A percentile compares a stretch with the other conserved stretches of the same genome.
Evolutionary conservation across 176 grass and related monocot genomes (phyloP).

Genomic region (Oryza glaberrima): DNA sequence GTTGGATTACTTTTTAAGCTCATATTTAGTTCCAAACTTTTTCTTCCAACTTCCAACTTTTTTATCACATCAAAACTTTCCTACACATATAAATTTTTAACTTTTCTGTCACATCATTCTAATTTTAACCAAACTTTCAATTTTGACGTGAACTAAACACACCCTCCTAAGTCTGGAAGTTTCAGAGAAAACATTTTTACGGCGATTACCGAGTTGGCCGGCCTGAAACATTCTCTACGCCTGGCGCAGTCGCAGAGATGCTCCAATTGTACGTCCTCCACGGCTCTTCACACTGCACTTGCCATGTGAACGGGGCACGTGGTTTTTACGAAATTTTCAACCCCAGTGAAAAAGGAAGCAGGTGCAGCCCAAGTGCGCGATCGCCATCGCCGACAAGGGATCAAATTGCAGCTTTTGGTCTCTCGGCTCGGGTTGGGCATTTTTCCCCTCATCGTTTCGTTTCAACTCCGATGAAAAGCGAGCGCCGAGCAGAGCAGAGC

Average conservation of each 20-base stretch:
- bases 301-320: slow-evolving; percentile 33
- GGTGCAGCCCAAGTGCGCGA: not conserved
- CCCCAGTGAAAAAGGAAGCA: slow-evolving; percentile 17
- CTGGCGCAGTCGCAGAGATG: too few relatives aligned
- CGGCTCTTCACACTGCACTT: not conserved
- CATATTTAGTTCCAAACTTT: too few relatives aligned
- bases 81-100: too few relatives aligned
- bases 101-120: too few relatives aligned
- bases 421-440: not conserved
- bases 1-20: too few relatives aligned
- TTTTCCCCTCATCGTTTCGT: slow-evolving; percentile 9
- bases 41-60: too few relatives aligned
- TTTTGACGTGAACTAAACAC: too few relatives aligned
- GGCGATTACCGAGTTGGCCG: not conserved
- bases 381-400: slow-evolving; percentile 26
- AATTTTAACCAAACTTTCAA: too few relatives aligned
- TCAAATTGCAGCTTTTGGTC: not conserved
- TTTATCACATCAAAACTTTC: too few relatives aligned
- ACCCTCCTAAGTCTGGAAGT: too few relatives aligned
- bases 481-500: not conserved
- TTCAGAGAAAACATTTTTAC: not conserved
- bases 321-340: slow-evolving; percentile 6
- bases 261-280: not conserved
- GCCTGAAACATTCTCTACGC: not conserved
- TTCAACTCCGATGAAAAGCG: not conserved